Base-by-base conservation (phyloP, 2,329 filamentous ascomycete species). In the Epichloe bromicola region DNA sequence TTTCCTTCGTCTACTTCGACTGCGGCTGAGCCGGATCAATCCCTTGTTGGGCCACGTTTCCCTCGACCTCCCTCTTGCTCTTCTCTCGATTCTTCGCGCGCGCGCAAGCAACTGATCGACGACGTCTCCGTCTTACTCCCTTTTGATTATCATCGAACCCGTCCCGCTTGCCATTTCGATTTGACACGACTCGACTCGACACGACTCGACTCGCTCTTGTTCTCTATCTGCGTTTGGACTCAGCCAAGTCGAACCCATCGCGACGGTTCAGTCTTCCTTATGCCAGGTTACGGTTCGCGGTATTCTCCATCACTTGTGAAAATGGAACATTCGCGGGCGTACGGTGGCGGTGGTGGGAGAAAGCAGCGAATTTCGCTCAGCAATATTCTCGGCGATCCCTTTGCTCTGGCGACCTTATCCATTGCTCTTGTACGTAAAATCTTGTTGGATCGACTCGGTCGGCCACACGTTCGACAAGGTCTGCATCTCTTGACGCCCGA, bases 311-410 rank as follows among this genome's bases (percentile, higher is more conserved):
- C 86, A 59, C 72, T 88, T 63, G 75, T 73, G 70, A 89, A 88
- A 82, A 88, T 88, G 85, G 85, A 89, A 74, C 75, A 80, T 66
- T 78, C 78, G 58, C 75, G 79, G 65, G 71, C 62, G 58, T 78
- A 82, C 63, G 73, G 72, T 63, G 74, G 77, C 63, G 45, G 47
- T 34, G 47, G 7, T 17, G 71, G 74, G 65, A 74, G 76, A 62
- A 83, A 95, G 68, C 85, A 95, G 68, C 85, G 52, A 42, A 20
- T 51, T 17, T 54, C 52, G 7, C 69, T 90, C 68, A 86, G 86
- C 65, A 94, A 96, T 70, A 89, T 98, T 61, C 77, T 96, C 55
- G 93, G 93, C 61, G 91, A 98, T 70, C 93, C 93, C 5, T 97
- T 98, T 69, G 90, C 91, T 54, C 79, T 98, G 54, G 89, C 90